A percentile compares a stretch with the other conserved stretches of the same genome.
These are phyloP conservation scores for Neurospora tetrasperma DNA, from an alignment of 495 filamentous ascomycete species.

Conservation along the genomic window DNA sequence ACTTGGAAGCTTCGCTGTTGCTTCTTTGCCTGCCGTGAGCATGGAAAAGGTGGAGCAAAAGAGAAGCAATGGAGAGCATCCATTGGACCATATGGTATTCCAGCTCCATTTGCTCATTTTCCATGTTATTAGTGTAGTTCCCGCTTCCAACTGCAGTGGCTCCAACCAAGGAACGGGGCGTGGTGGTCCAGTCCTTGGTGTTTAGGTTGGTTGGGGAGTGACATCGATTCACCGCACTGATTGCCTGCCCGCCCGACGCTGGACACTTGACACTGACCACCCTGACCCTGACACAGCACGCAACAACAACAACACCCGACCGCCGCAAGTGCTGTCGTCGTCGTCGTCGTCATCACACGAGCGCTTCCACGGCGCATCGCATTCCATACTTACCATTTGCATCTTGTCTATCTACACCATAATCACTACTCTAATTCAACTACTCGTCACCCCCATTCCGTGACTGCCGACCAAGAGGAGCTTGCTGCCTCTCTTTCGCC, in stretches of 20 bases:
- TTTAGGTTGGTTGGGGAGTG: neutral
- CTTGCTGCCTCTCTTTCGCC: neutral
- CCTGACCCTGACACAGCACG: neutral
- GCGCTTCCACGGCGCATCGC: neutral
- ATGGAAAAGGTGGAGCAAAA: neutral
- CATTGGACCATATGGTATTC: neutral
- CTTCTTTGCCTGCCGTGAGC: neutral
- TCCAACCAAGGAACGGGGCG: neutral
- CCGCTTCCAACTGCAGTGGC: neutral
- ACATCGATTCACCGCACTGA: neutral
- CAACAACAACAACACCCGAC: neutral
- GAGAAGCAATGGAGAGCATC: neutral
- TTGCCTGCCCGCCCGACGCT: neutral
- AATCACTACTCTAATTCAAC: neutral
- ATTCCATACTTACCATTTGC: neutral
- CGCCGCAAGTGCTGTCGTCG: neutral
- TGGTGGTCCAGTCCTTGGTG: neutral
- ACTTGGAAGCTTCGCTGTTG: neutral
- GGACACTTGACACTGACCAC: neutral
- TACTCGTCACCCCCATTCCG: neutral
- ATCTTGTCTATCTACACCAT: neutral
- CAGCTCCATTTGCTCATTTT: neutral
- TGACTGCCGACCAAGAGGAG: neutral
- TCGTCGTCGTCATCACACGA: neutral
- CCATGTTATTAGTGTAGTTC: neutral